Evolutionary conservation across 2,329 filamentous ascomycete genomes (phyloP).

Genomic region (Sporothrix pallida): DNA sequence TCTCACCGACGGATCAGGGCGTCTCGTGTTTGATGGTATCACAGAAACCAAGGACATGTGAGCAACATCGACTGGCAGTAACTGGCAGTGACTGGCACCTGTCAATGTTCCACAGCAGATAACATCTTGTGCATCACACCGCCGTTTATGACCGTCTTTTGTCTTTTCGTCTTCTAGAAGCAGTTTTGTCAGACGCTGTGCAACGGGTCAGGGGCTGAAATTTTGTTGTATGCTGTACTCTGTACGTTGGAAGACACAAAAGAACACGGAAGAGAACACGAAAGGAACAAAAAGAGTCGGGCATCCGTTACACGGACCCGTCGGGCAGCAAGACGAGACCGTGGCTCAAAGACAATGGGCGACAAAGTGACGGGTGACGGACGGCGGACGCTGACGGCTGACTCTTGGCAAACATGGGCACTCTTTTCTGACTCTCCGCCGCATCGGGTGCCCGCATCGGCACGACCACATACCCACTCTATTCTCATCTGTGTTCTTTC

Average conservation of each 20-base stretch:
- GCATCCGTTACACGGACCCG: not conserved
- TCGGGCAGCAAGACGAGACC: slow-evolving; percentile 10
- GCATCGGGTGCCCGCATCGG: not conserved
- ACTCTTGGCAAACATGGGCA: not conserved
- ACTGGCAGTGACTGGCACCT: not conserved
- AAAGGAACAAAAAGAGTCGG: not conserved
- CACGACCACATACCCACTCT: not conserved
- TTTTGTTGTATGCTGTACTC: too few relatives aligned
- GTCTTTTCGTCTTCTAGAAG: not conserved
- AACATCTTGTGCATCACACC: slow-evolving; percentile 6
- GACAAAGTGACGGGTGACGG: not conserved
- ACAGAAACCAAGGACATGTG: not conserved
- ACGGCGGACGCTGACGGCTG: not conserved
- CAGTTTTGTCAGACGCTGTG: not conserved
- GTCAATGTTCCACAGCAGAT: slow-evolving; percentile 6
- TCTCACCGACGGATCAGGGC: not conserved
- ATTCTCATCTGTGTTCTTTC: not conserved
- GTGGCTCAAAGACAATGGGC: too few relatives aligned
- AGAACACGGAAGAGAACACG: not conserved
- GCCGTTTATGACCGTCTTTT: not conserved
- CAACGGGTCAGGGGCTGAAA: not conserved
- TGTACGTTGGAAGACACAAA: not conserved
- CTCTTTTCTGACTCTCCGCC: not conserved
- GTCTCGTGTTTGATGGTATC: slow-evolving; percentile 2
- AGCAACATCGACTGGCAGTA: not conserved